Conservation (phyloP, 805 yeast species). For the Maudiozyma barnettii region DNA sequence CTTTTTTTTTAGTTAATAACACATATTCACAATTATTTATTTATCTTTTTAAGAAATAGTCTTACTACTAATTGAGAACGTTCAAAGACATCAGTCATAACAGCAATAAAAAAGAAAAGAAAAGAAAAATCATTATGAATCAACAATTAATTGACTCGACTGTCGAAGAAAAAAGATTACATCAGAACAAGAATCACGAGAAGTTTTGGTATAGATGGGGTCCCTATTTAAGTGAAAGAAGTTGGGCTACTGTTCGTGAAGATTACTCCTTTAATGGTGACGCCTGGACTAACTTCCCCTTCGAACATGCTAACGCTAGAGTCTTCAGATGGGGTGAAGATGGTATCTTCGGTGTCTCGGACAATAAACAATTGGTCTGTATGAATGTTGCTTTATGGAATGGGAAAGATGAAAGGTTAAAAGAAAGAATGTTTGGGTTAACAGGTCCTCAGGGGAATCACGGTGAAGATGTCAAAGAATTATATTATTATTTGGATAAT, state of each 20-base stretch:
- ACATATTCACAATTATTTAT: no score
- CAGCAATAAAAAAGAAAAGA: background rate
- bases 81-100: no score
- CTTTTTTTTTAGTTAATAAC: no score
- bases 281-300: conserved; percentile 86
- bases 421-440: conserved; percentile 79
- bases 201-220: conserved; percentile 88
- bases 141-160: conserved; percentile 19
- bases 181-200: conserved; percentile 26
- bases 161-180: conserved; percentile 31
- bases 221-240: conserved; percentile 79
- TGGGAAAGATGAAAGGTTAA: conserved; percentile 73
- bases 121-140: no score
- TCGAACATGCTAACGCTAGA: conserved; percentile 72
- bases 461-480: conserved; percentile 89
- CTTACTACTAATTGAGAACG: no score
- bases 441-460: conserved; percentile 93
- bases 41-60: no score
- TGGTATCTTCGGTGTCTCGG: conserved; percentile 85
- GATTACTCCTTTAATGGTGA: conserved; percentile 81
- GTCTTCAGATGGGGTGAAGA: conserved; percentile 94
- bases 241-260: conserved; percentile 81
- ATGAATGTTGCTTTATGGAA: conserved; percentile 83
- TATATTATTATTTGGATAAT: conserved; percentile 79
- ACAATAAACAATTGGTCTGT: conserved; percentile 69